phyloP scores from a whole-genome alignment of 139 green algal genomes.

The Picochlorum sp. region DNA sequence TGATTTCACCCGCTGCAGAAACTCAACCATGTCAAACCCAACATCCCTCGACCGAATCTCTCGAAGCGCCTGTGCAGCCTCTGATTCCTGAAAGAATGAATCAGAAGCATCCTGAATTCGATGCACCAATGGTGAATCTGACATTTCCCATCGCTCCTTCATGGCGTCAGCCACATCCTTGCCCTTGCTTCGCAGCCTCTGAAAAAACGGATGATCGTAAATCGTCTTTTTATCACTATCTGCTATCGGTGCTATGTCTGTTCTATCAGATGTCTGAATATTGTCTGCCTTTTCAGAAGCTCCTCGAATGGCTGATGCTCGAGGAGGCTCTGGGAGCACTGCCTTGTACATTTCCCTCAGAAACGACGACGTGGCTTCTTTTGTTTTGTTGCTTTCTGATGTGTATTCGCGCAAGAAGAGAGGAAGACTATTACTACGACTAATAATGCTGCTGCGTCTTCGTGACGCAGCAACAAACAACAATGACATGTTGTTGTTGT shows the following conservation, averaged over 20 bases:
- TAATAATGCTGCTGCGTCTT: no score
- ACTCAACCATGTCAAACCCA: constrained; percentile 79
- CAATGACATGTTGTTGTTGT: no score
- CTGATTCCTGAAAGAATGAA: constrained; percentile 61
- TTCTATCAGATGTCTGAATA: constrained; percentile 14
- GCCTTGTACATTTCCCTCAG: constrained; percentile 13
- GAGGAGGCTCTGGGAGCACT: constrained; percentile 19
- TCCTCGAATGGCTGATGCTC: constrained; percentile 28
- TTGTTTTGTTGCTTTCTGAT: no score
- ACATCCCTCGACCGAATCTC: constrained; percentile 73
- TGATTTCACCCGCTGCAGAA: constrained; percentile 48
- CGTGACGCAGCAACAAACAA: no score
- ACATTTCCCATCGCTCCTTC: constrained; percentile 85
- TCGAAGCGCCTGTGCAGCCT: constrained; percentile 65
- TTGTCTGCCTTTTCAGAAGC: constrained; percentile 8
- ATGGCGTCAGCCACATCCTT: constrained; percentile 74
- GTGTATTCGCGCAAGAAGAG: no score
- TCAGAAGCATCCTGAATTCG: constrained; percentile 76
- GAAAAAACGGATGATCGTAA: constrained; percentile 35
- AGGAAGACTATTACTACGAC: no score
- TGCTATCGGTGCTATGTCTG: background rate
- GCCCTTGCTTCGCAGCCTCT: constrained; percentile 36
- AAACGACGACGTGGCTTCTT: no score
- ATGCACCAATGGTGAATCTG: constrained; percentile 83
- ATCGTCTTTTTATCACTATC: constrained; percentile 26